Percentiles rank a stretch among this genome's conserved stretches.
phyloP scores from a whole-genome alignment of 106 monocot genomes.

The Phalaenopsis equestris region DNA sequence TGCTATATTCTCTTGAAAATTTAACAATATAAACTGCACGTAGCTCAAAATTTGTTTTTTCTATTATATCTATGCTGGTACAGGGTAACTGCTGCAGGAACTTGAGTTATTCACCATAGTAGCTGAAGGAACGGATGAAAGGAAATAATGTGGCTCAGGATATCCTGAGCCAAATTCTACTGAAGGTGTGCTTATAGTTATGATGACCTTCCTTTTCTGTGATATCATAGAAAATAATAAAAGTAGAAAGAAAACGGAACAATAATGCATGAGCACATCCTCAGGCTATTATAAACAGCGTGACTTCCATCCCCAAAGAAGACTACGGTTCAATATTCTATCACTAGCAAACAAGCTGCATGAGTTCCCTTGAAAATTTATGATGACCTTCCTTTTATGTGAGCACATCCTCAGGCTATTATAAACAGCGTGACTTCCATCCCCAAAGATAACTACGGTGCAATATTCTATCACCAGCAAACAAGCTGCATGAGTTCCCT shows the following conservation, averaged over 20 bases:
- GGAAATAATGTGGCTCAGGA: too few relatives aligned
- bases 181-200: background rate
- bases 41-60: background rate
- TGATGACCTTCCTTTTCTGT: too few relatives aligned
- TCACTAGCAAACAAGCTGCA: too few relatives aligned
- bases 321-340: background rate
- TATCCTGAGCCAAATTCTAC: too few relatives aligned
- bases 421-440: background rate
- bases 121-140: too few relatives aligned
- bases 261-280: too few relatives aligned
- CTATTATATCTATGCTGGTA: background rate
- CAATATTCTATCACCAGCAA: background rate
- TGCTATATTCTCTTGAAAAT: background rate
- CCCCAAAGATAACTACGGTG: background rate
- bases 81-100: background rate
- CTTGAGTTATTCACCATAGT: background rate
- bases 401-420: too few relatives aligned
- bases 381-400: too few relatives aligned
- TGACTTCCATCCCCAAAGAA: background rate
- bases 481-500: too few relatives aligned
- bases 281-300: background rate
- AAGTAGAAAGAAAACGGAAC: too few relatives aligned
- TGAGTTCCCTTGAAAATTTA: too few relatives aligned
- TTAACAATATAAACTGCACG: background rate
- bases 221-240: too few relatives aligned